Evolutionary conservation across 2,329 filamentous ascomycete species (phyloP), one percentile per base, ranked within the genome.

Genomic region (Bertia moriformis): DNA sequence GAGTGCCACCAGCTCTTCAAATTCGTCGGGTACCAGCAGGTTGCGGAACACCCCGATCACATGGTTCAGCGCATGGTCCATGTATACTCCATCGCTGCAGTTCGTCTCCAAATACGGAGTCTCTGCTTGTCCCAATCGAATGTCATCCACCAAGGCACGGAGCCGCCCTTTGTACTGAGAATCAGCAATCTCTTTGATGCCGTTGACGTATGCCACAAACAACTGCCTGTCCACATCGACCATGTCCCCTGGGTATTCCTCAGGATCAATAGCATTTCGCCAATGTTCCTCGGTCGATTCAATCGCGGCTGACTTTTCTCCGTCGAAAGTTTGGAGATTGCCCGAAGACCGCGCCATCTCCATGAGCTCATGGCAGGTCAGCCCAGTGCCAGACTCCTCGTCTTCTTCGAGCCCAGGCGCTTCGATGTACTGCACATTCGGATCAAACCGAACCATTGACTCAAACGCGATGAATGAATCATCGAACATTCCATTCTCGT

Each of bases 341-440:
- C 48, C 46, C 10, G 51, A 52, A 38, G 50, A 45, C 35, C 48
- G 45, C 10, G 56, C 51, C 19, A 55, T 45, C 27, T 53, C 48
- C 50, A 61, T 60, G 45, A 59, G 51, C 44, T 62, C 59, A 44
- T 62, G 59, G 39, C 52, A 52, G 7, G 59, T 62, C 51, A 60
- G 54, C 27, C 52, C 49, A 14, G 42, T 30, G 14, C 46, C 45
- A 12, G 45, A 20, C 19, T 49, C 47, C 12, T 58, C 47, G 14
- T 48, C 45, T n/a, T 53, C 51, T 5, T 48, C 37, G 27, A 42
- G 37, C 19, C 51, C 47, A 15, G 49, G 42, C 1, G 48, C 48
- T 19, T 57, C 57, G 36, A 58, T 57, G 44, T 58, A 60, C 19
- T 48, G 42, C 18, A 60, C 45, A 1, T 54, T 45, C 13, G 53